Base-by-base conservation (phyloP, 257 asterid species). In the Ophiorrhiza pumila region DNA sequence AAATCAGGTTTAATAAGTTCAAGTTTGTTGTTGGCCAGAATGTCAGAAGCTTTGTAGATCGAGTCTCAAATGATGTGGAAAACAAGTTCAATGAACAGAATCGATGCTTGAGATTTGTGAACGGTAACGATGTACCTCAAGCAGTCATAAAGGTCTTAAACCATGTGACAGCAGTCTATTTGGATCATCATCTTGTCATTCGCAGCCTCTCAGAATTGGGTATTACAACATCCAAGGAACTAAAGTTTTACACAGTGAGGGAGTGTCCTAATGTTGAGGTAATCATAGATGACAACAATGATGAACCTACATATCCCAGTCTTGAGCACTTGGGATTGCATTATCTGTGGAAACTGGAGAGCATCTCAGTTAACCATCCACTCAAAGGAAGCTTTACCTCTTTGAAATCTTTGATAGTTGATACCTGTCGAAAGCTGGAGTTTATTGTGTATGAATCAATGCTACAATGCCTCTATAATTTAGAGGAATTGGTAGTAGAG, bases 211-310 rank as follows among this genome's bases (percentile, higher is more conserved):
- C 80, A 7, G 55, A 75, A 50, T 65, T 79, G 3, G 77, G 41
- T 31, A 14, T 75, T 60, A 71, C 41, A 4, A 22, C 31, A n/a
- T 37, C 53, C 13, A 42, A 39, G 49, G 65, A 71, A 4, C 17
- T 79, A 42, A 52, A 39, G 32, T 75, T 70, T 31, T 72, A 77
- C 37, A 46, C 61, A 10, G 35, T 79, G 46, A 79, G 80, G 45
- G 83, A 79, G 71, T 79, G 83, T 20, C 83, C 83, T 11, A 52
- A 60, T 18, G 20, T 79, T 41, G 71, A 75, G 34, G 71, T 65
- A 37, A 59, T 60, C 14, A 25, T 31, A 18, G 46, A 29, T 29
- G 72, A 59, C 42, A 25, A 39, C 46, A 57, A 17, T 34, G 35
- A 2, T 8, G 43, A 74, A 29, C 68, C 65, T 1, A 58, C 25